Percentiles rank a stretch among this genome's conserved stretches.
Evolutionary conservation across 257 asterid genomes (phyloP).

Genomic region (Buddleja alternifolia): DNA sequence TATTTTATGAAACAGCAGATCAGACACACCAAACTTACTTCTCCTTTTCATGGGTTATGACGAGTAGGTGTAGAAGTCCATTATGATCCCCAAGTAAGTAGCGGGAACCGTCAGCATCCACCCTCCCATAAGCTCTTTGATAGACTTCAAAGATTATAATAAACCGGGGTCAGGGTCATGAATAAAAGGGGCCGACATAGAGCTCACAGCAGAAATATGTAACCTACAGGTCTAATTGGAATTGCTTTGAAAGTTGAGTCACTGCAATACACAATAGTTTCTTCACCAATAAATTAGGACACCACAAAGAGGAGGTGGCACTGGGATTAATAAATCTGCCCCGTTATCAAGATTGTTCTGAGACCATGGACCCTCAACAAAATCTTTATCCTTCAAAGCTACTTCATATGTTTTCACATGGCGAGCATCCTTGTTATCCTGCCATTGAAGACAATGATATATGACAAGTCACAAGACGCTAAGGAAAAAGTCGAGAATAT

Average conservation of each 20-base stretch:
- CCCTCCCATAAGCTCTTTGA: constrained; percentile 80
- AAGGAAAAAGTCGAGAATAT: neutral
- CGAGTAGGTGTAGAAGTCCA: constrained; percentile 75
- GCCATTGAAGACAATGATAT: constrained; percentile 23
- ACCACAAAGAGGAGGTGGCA: constrained; percentile 75
- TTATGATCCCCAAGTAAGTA: constrained; percentile 79
- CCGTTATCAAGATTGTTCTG: constrained; percentile 74
- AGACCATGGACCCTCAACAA: constrained; percentile 81
- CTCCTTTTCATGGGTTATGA: constrained; percentile 76
- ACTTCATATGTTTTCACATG: constrained; percentile 77
- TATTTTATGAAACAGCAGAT: neutral
- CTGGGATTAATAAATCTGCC: constrained; percentile 71
- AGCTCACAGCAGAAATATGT: constrained; percentile 12
- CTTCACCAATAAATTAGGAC: constrained; percentile 77
- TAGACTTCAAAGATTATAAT: constrained; percentile 46
- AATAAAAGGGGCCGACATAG: constrained; percentile 5
- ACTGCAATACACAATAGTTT: constrained; percentile 72
- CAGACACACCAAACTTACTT: constrained; percentile 49
- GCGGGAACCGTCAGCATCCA: constrained; percentile 83
- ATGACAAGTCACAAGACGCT: neutral
- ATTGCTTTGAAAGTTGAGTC: constrained; percentile 73
- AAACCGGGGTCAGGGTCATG: constrained; percentile 18
- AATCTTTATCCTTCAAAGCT: constrained; percentile 66
- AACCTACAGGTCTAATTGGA: constrained; percentile 76
- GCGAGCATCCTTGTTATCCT: constrained; percentile 81